Base-by-base conservation (phyloP, 306 rosid species). In the Astragalus glycyphyllos region DNA sequence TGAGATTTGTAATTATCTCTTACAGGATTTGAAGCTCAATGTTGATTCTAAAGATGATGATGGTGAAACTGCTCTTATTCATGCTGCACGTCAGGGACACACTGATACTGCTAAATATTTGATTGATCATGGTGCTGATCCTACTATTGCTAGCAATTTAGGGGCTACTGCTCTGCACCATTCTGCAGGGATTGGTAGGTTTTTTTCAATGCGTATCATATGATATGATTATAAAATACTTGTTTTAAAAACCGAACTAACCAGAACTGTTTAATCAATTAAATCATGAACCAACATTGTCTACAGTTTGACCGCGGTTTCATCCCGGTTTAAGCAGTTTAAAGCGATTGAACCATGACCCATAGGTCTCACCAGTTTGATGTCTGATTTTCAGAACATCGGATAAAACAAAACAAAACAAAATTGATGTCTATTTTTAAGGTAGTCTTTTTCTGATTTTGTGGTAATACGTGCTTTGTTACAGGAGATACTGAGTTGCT, bases 141-240 rank as follows among this genome's bases (percentile, higher is more conserved):
- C 82, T 37, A 62, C 80, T 4, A 79, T 86, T 29, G 79, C 97
- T 46, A 87, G 96, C 77, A 87, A 83, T 64, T 85, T 89, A 68
- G 99, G 99, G 67, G 91, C 95, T 65, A 86, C 99, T 0, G 91
- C 90, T 6, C 80, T 94, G 70, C 97, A 94, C 76, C 99, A 91
- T 82, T 58, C 96, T 69, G 95, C 99, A 4, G 97, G 96, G 73
- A 79, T 91, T 68, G 99, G 99, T 79, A 26, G 31, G 31, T 26
- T 26, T 26, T 26, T 26, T 26, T 26, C 31, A 26, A 13, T 31
- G 26, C 20, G 20, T 73, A 0, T 35, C 11, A 64, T 2, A 1
- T 48, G 5, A 5, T 66, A 32, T 38, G 20, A n/a, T 14, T 5
- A 23, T 58, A 58, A 4, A 2, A 41, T 29, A 15, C 40, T 32